Conservation (phyloP, 2,329 filamentous ascomycete genomes). For the Botryotinia narcissicola region DNA sequence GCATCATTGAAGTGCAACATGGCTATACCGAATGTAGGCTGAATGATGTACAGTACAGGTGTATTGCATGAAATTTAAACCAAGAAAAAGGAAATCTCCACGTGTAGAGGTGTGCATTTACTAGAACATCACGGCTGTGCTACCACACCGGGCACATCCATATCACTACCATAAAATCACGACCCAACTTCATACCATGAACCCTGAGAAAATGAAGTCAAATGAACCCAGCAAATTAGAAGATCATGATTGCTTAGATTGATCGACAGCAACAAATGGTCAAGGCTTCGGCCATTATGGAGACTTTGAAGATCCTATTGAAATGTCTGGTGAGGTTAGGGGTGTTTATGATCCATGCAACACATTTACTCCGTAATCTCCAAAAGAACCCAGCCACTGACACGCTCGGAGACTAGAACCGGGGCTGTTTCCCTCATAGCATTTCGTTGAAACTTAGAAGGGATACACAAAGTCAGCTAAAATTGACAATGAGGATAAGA, state of each 20-base stretch:
- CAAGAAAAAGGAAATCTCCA: conserved; percentile 15
- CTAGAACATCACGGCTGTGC: conserved; percentile 17
- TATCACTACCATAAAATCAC: conserved; percentile 4
- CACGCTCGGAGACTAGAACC: conserved; percentile 13
- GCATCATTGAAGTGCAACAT: conserved; percentile 11
- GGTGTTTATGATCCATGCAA: conserved; percentile 16
- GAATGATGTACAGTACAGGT: conserved; percentile 16
- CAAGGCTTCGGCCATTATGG: conserved; percentile 19
- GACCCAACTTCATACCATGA: conserved; percentile 19
- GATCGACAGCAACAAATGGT: conserved; percentile 21
- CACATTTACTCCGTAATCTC: conserved; percentile 5
- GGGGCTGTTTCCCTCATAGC: conserved; percentile 11
- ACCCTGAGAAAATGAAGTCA: neutral
- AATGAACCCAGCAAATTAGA: conserved; percentile 1
- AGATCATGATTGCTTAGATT: conserved; percentile 19
- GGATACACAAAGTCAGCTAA: neutral
- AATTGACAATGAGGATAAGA: conserved; percentile 3
- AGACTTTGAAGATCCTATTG: conserved; percentile 19
- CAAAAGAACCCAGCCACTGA: conserved; percentile 13
- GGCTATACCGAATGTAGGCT: conserved; percentile 4
- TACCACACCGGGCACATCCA: conserved; percentile 17
- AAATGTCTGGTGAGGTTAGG: conserved; percentile 13
- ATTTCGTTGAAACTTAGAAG: neutral
- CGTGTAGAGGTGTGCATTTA: conserved; percentile 14
- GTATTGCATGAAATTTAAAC: conserved; percentile 17